Conservation (phyloP, 2,329 filamentous ascomycete species). For the Iodosphaeria phyllophila region DNA sequence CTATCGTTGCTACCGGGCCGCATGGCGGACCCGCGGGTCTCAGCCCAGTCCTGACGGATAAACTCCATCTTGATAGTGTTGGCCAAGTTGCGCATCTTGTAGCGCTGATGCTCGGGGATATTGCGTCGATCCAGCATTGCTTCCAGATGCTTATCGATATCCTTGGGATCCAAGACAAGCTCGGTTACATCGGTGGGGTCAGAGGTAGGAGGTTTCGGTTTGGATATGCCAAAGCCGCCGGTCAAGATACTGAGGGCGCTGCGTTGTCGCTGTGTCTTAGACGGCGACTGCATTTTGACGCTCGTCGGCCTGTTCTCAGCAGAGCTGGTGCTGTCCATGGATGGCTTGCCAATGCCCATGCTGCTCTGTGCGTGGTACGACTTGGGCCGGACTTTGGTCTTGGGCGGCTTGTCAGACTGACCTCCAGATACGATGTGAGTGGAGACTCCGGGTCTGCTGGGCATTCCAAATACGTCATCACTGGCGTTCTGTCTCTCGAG, state of each 20-base stretch:
- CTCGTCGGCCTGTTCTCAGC: slow-evolving; percentile 7
- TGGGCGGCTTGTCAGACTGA: slow-evolving; percentile 17
- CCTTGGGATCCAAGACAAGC: slow-evolving; percentile 26
- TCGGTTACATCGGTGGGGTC: slow-evolving; percentile 27
- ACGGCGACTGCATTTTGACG: slow-evolving; percentile 9
- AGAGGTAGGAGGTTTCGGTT: slow-evolving; percentile 17
- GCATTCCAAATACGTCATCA: too few relatives aligned
- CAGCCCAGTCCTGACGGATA: slow-evolving; percentile 71
- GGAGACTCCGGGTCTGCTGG: slow-evolving; percentile 4
- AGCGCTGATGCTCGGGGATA: slow-evolving; percentile 81
- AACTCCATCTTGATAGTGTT: slow-evolving; percentile 90
- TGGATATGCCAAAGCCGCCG: slow-evolving; percentile 17
- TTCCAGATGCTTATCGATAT: slow-evolving; percentile 38
- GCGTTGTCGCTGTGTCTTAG: slow-evolving; percentile 22
- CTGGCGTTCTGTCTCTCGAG: slow-evolving; percentile 11
- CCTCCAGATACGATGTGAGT: slow-evolving; percentile 6
- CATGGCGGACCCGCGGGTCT: slow-evolving; percentile 25
- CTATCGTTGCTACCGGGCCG: slow-evolving; percentile 15
- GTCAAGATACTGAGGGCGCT: slow-evolving; percentile 20
- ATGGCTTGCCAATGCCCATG: too few relatives aligned
- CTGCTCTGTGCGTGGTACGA: slow-evolving; percentile 28
- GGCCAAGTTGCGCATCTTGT: slow-evolving; percentile 83
- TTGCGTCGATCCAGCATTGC: slow-evolving; percentile 67
- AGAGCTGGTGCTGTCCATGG: slow-evolving; percentile 8
- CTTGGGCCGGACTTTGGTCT: too few relatives aligned